Base-by-base conservation (phyloP, 306 rosid genomes). In the Inga laurina region DNA sequence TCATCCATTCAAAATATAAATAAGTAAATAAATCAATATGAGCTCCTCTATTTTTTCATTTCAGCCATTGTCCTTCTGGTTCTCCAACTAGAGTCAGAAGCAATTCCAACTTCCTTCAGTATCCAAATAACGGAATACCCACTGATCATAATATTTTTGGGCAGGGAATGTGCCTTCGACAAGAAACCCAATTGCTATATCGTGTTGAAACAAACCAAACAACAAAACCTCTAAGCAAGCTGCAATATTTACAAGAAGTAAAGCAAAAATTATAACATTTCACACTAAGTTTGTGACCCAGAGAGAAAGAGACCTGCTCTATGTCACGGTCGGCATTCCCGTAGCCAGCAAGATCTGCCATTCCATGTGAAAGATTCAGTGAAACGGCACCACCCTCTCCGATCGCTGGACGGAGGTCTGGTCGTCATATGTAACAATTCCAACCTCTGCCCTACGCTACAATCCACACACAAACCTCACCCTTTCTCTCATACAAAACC, bases 261-360 rank as follows among this genome's bases (percentile, higher is more conserved):
- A 78, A 16, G 27, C 61, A 67, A 74, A 80, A 49, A 81, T 43
- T 22, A 16, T 13, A 74, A 67, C 80, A 69, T 3, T 65, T 24
- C 24, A 34, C 27, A 21, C 65, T 2, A 72, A 79, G 78, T 73
- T 68, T 15, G 43, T 34, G 65, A 80, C 52, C 24, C 67, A 75
- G 41, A n/a, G 56, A 81, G 32, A 85, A 51, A 81, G 44, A 75
- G 82, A 88, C 94, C 91, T 92, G 98, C 84, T 92, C 89, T 87
- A 90, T 84, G 91, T 94, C 92, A 88, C 99, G 97, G 92, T 91
- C 89, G 88, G 97, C 98, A 91, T 91, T 96, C 86, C 94, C 93
- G 88, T 82, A 90, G 95, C 89, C 89, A 89, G 77, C 96, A 94
- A 91, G 99, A 96, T 94, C 98, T 93, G 98, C 97, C 98, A 96